phyloP scores from a whole-genome alignment of 805 yeast genomes.

The Kazachstania africana region DNA sequence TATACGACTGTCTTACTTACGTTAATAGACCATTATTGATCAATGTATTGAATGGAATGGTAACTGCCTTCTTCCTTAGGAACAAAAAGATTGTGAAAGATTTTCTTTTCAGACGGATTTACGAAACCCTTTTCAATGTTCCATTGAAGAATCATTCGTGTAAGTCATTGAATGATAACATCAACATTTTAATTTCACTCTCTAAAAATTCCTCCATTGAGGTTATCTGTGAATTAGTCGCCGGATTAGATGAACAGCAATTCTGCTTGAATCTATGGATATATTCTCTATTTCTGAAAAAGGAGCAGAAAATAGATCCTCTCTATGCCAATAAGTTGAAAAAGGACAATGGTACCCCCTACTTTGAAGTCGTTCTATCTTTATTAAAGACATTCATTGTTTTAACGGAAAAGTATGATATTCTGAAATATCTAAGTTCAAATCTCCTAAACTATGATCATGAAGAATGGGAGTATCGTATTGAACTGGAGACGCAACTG shows the following conservation, averaged over 20 bases:
- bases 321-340: slow-evolving; percentile 2
- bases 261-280: slow-evolving; percentile 29
- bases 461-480: slow-evolving; percentile 27
- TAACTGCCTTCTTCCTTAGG: slow-evolving; percentile 39
- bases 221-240: slow-evolving; percentile 25
- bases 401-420: slow-evolving; percentile 18
- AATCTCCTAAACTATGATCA: slow-evolving; percentile 26
- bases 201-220: slow-evolving; percentile 33
- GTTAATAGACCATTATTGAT: slow-evolving; percentile 51
- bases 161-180: slow-evolving; percentile 42
- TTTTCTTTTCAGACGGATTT: slow-evolving; percentile 42
- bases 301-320: slow-evolving; percentile 17
- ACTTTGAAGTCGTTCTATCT: slow-evolving; percentile 23
- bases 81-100: slow-evolving; percentile 43
- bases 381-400: slow-evolving; percentile 26
- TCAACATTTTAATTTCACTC: slow-evolving; percentile 56
- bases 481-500: slow-evolving; percentile 28
- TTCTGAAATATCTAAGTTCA: slow-evolving; percentile 18
- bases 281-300: slow-evolving; percentile 26
- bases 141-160: slow-evolving; percentile 32
- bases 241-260: slow-evolving; percentile 7
- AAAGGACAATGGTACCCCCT: slow-evolving; percentile 8
- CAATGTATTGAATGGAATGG: slow-evolving; percentile 43
- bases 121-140: slow-evolving; percentile 29
- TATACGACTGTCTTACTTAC: slow-evolving; percentile 43